Evolutionary conservation across 306 rosid genomes (phyloP), one percentile per base, ranked within the genome.

Genomic region (Cicer bijugum): DNA sequence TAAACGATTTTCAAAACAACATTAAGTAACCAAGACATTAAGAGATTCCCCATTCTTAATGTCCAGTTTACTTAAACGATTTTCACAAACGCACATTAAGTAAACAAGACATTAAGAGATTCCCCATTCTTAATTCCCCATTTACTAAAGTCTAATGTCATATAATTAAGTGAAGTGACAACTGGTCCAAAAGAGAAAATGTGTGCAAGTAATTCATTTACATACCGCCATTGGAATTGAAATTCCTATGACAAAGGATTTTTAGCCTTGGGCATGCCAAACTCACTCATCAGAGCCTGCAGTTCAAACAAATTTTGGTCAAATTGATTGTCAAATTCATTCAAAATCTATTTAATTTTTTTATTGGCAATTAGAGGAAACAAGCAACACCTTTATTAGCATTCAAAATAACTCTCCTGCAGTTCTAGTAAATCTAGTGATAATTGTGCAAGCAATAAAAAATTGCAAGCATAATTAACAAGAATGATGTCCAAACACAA

Each of bases 351-450:
- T 40, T 8, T 28, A 28, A 1, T 28, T 17, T 70, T 71, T 20
- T 20, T 67, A 12, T 67, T 65, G 12, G 28, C 15, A 75, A 20
- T 20, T 20, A 66, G 82, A 33, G 45, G 50, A 75, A 75, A 9
- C 58, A 75, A 53, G 10, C 39, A 37, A 46, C 42, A 92, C 97
- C 98, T 81, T 90, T 71, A 91, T 93, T 77, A 93, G 77, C 96
- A 89, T 89, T 83, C 94, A 94, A 83, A 93, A 93, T 43, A 88
- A 83, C 77, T 91, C 97, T 12, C 86, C 96, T 0, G 98, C 94
- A 66, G 89, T 68, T 87, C 98, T 91, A 2, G 98, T 93, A 80
- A 93, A 93, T 75, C 85, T 86, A 14, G 78, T 84, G 84, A 93
- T 89, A 6, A 93, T 60, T 0, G 59, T 35, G 83, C 94, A 83